Evolutionary conservation across 805 yeast species (phyloP), one percentile per base, ranked within the genome.

Genomic region (Isabelozyma gotoi): DNA sequence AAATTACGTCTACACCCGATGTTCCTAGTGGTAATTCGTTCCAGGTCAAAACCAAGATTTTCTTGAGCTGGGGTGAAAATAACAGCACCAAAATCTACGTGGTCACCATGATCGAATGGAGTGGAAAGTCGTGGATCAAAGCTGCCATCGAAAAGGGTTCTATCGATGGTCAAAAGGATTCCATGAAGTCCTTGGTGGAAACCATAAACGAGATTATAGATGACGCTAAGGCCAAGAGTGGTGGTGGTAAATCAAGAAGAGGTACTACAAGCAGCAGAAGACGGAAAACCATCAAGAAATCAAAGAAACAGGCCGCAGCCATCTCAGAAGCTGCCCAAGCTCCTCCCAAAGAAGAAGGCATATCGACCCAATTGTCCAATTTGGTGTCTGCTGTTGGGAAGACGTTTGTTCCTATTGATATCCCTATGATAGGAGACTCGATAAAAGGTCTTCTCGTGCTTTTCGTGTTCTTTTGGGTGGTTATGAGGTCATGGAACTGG

Each of bases 11-110:
- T 39, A 83, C 89, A 0, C 95, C 94, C 0, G 94, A 86, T 65
- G 88, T 86, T n/a, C 95, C 95, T 0, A 81, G 86, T 27, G 94
- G 95, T 6, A 76, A 71, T 49, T 70, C 85, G 0, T 87, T 87
- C 51, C 71, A 74, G 38, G 85, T 84, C 3, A 71, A 74, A 41
- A 83, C 94, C 2, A 68, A 73, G 20, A 73, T 77, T 29, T 74
- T 74, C 51, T 62, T 85, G 5, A 71, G 80, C 8, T 86, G 95
- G 94, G 86, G 75, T 3, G 68, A 67, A 2, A 71, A 74, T 39
- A 82, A 82, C 56, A 46, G 62, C 7, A 84, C 91, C 0, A 68
- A 67, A 19, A 31, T 85, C 5, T 65, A 67, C 18, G 78, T 83
- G 12, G 73, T 78, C 24, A 82, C 84, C 2, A 64, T 65, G 21